These are phyloP conservation scores for Alternaria solani DNA, from an alignment of 2,329 filamentous ascomycete species.

Conservation along the genomic window DNA sequence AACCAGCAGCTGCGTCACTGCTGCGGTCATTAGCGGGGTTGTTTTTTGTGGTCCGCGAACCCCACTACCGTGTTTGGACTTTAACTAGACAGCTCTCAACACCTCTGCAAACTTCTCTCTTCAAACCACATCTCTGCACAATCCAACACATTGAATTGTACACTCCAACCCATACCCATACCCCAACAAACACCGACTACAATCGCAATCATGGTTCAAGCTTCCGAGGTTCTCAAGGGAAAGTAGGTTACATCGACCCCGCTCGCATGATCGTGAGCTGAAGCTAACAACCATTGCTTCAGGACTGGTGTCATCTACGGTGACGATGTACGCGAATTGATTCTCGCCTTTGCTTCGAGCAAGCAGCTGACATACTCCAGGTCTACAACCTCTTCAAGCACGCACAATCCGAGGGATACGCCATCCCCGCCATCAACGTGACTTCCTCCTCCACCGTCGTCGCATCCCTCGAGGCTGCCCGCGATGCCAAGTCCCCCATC, in stretches of 20 bases:
- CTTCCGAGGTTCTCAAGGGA: constrained; percentile 60
- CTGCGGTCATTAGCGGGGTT: constrained; percentile 24
- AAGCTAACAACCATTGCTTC: constrained; percentile 12
- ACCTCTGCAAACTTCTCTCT: constrained; percentile 13
- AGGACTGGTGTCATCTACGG: constrained; percentile 62
- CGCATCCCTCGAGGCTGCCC: constrained; percentile 84
- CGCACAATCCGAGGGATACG: constrained; percentile 76
- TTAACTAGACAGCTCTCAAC: constrained; percentile 14
- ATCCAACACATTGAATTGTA: not conserved
- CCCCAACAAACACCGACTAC: not conserved
- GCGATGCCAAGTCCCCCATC: constrained; percentile 88
- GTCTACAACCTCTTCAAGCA: constrained; percentile 61
- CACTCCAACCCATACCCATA: not conserved
- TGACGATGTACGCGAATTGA: constrained; percentile 73
- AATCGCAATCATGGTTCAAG: constrained; percentile 33
- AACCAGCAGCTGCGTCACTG: constrained; percentile 14
- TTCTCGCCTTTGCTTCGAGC: constrained; percentile 54
- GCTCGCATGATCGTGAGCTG: constrained; percentile 2
- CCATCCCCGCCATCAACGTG: constrained; percentile 58
- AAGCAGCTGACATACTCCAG: not conserved
- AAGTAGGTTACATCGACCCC: constrained; percentile 60
- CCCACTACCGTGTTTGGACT: constrained; percentile 19
- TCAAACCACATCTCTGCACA: not conserved
- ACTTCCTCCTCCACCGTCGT: constrained; percentile 91
- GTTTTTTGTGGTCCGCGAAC: constrained; percentile 19